Percentiles rank a stretch among this genome's conserved stretches.
phyloP scores from a whole-genome alignment of 1,284 basidiomycete genomes.

The Apiotrichum mycotoxinovorans region DNA sequence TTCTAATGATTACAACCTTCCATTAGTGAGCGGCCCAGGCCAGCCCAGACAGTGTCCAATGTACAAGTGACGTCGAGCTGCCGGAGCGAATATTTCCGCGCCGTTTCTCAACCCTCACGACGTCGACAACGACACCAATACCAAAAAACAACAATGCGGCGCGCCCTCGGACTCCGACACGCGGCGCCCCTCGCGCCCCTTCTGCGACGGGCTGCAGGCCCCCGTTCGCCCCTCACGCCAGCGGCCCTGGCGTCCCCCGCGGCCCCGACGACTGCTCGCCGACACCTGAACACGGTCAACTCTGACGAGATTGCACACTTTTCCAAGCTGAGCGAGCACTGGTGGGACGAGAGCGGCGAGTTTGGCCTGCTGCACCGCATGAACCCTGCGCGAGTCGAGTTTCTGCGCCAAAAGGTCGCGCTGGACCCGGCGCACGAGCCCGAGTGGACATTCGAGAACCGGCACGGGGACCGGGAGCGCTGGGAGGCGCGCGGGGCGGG shows the following conservation, averaged over 20 bases:
- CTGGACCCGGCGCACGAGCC: slow-evolving; percentile 60
- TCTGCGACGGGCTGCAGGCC: no score
- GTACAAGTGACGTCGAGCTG: background rate
- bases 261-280: background rate
- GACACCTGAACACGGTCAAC: slow-evolving; percentile 60
- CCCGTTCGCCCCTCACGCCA: no score
- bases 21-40: no score
- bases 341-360: slow-evolving; percentile 97
- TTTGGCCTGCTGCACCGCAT: slow-evolving; percentile 87
- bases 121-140: background rate
- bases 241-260: no score
- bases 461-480: slow-evolving; percentile 47
- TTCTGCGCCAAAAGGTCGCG: slow-evolving; percentile 72
- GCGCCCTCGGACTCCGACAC: background rate
- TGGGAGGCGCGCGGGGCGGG: slow-evolving; percentile 30
- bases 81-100: background rate
- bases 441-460: slow-evolving; percentile 38
- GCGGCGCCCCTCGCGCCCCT: no score
- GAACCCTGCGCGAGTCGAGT: slow-evolving; percentile 87
- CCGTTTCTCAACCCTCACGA: background rate
- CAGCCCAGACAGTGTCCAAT: background rate
- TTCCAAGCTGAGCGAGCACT: slow-evolving; percentile 80
- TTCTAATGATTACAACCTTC: background rate
- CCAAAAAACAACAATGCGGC: background rate
- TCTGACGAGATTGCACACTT: slow-evolving; percentile 85